phyloP scores from a whole-genome alignment of 2,329 filamentous ascomycete species.

The Claviceps quebecensis region DNA sequence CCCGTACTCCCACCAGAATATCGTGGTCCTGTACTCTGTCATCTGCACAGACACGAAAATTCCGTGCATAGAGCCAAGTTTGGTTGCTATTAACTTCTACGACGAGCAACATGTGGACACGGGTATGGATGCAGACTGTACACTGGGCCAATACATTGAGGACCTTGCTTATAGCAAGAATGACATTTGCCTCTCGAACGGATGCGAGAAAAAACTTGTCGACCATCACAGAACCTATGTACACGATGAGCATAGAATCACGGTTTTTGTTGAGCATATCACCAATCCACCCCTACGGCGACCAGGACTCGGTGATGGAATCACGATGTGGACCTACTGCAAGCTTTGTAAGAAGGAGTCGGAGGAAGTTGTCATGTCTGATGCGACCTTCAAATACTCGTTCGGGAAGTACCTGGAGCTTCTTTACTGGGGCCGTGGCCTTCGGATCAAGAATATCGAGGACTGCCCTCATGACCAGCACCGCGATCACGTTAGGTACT shows the following conservation, averaged over 20 bases:
- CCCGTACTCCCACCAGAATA: conserved; percentile 90
- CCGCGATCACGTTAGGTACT: conserved; percentile 82
- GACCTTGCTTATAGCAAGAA: conserved; percentile 68
- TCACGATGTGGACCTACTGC: conserved; percentile 97
- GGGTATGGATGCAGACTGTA: conserved; percentile 72
- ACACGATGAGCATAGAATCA: conserved; percentile 86
- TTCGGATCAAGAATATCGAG: conserved; percentile 58
- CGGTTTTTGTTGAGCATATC: conserved; percentile 62
- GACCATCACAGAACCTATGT: conserved; percentile 96
- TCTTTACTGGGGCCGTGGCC: conserved; percentile 82
- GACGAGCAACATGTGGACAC: conserved; percentile 71
- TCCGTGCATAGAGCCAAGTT: conserved; percentile 77
- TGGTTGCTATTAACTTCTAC: conserved; percentile 88
- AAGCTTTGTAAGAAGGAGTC: conserved; percentile 86
- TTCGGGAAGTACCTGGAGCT: conserved; percentile 98
- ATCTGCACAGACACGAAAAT: conserved; percentile 91
- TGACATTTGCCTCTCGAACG: conserved; percentile 65
- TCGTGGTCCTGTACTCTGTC: conserved; percentile 83
- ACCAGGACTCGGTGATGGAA: conserved; percentile 42
- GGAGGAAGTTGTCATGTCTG: conserved; percentile 79
- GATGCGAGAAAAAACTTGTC: conserved; percentile 76
- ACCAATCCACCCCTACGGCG: conserved; percentile 27
- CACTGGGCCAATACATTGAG: conserved; percentile 88
- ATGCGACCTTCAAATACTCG: conserved; percentile 93
- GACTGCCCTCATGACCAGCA: conserved; percentile 82